Evolutionary conservation across 1,284 basidiomycete genomes (phyloP).

Genomic region (Marasmius sp.): DNA sequence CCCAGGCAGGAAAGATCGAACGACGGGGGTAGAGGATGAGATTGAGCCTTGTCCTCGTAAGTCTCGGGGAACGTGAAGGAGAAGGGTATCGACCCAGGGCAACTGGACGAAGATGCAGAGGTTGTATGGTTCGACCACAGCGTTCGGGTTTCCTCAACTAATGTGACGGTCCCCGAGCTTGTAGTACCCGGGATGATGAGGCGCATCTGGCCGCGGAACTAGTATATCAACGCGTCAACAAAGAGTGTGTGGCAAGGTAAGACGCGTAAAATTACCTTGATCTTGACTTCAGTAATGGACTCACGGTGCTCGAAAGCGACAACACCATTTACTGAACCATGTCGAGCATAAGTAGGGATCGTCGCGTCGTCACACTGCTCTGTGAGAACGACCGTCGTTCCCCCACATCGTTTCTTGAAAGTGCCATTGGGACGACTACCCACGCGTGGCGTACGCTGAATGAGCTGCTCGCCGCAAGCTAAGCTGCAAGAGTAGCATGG

Average conservation of each 20-base stretch:
- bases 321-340: conserved; percentile 32
- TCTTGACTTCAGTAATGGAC: conserved; percentile 39
- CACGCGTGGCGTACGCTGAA: neutral
- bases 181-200: conserved; percentile 34
- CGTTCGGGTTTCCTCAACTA: neutral
- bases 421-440: conserved; percentile 24
- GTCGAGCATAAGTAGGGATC: conserved; percentile 33
- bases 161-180: neutral
- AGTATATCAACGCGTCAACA: neutral
- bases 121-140: neutral
- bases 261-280: conserved; percentile 39
- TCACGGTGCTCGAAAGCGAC: conserved; percentile 40
- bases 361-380: conserved; percentile 34
- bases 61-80: neutral
- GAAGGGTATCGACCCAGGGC: neutral
- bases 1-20: conserved; percentile 36
- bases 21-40: conserved; percentile 50
- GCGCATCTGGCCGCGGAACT: conserved; percentile 54
- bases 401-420: conserved; percentile 32
- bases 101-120: neutral
- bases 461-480: neutral
- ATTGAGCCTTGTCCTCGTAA: conserved; percentile 11
- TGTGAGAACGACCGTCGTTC: conserved; percentile 34
- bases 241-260: conserved; percentile 1
- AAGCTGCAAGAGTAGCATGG: neutral